phyloP scores from a whole-genome alignment of 768 basidiomycete species.

The Phylloporus sp. region DNA sequence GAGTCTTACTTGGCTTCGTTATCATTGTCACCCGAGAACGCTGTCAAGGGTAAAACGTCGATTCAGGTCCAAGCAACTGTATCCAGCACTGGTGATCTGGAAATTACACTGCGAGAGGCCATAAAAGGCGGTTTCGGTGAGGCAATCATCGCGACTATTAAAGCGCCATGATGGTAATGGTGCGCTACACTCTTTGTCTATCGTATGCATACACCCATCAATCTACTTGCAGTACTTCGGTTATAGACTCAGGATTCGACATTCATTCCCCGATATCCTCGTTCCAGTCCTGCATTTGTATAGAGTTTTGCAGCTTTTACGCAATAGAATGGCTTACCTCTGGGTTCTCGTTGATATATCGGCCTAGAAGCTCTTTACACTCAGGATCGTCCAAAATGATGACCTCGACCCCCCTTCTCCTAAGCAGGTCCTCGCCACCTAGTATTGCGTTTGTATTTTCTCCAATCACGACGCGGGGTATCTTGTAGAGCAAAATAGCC shows the following conservation, averaged over 20 bases:
- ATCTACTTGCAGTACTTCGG: background rate
- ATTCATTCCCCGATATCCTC: constrained; percentile 55
- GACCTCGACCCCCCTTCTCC: constrained; percentile 51
- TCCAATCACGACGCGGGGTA: constrained; percentile 63
- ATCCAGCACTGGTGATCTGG: constrained; percentile 31
- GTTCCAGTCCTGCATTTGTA: constrained; percentile 45
- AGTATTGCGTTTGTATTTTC: constrained; percentile 55
- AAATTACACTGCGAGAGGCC: constrained; percentile 38
- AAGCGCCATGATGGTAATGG: constrained; percentile 22
- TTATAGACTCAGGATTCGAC: constrained; percentile 7
- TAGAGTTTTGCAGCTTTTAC: constrained; percentile 8
- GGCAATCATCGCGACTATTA: constrained; percentile 28
- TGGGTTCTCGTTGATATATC: constrained; percentile 54
- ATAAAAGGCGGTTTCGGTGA: constrained; percentile 33
- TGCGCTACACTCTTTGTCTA: background rate
- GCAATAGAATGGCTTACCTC: constrained; percentile 36
- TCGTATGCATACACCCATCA: background rate
- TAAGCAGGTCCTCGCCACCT: constrained; percentile 53
- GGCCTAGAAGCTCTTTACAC: constrained; percentile 52
- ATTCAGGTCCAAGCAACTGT: constrained; percentile 45
- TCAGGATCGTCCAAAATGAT: constrained; percentile 44
- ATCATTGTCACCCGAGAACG: constrained; percentile 34
- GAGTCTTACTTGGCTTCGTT: constrained; percentile 43
- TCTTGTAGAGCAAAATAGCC: constrained; percentile 58
- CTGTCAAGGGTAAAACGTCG: constrained; percentile 45